Conservation (phyloP, 2,329 filamentous ascomycete species). For the Geoglossum cookeanum region DNA sequence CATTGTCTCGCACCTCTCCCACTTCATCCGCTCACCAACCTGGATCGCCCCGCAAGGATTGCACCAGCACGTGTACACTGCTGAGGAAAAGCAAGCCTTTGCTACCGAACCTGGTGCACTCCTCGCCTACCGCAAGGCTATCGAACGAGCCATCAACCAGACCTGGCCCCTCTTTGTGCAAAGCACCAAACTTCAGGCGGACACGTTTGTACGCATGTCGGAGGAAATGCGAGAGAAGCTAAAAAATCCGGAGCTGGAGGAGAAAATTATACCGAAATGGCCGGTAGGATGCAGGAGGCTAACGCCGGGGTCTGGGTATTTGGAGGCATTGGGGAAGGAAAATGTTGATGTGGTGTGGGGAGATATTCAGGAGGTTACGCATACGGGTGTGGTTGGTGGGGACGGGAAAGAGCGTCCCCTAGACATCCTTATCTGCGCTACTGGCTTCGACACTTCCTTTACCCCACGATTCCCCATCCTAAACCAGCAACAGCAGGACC, state of each 20-base stretch:
- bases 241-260: background rate
- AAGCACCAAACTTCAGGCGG: background rate
- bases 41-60: background rate
- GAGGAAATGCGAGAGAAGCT: background rate
- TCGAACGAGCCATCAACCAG: background rate
- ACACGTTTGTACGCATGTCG: background rate
- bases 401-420: conserved; percentile 4
- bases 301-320: conserved; percentile 27
- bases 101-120: background rate
- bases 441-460: conserved; percentile 23
- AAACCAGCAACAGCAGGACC: conserved; percentile 19
- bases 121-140: background rate
- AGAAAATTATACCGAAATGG: conserved; percentile 22
- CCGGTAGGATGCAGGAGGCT: conserved; percentile 24
- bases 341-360: conserved; percentile 11
- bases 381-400: background rate
- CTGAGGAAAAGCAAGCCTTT: background rate
- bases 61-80: background rate
- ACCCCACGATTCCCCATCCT: conserved; percentile 26
- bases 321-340: conserved; percentile 12
- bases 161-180: background rate
- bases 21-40: conserved; percentile 1
- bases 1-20: background rate
- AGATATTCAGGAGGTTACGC: background rate
- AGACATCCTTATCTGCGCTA: conserved; percentile 22